phyloP scores from a whole-genome alignment of 805 yeast species.

The Wickerhamomyces bovis region DNA sequence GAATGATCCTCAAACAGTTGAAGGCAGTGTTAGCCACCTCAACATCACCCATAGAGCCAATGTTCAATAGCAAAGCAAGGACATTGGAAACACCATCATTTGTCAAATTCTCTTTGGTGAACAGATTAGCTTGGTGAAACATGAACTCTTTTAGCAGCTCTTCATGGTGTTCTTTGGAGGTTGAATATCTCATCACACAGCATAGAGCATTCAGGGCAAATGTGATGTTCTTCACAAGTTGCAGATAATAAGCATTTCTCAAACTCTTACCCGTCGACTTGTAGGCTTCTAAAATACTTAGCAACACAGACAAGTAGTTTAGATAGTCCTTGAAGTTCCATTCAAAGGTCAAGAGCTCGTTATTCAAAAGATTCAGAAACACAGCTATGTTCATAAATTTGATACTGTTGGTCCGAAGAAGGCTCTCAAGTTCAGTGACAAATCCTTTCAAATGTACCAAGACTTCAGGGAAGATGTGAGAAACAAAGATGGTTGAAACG shows the following conservation, averaged over 20 bases:
- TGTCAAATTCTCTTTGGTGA: constrained; percentile 26
- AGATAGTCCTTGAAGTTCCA: constrained; percentile 24
- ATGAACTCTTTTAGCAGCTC: constrained; percentile 26
- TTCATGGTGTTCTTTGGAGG: constrained; percentile 19
- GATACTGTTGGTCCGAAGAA: constrained; percentile 15
- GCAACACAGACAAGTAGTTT: constrained; percentile 20
- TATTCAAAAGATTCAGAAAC: constrained; percentile 14
- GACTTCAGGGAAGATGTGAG: constrained; percentile 25
- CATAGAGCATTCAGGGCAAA: constrained; percentile 13
- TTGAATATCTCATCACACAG: constrained; percentile 15
- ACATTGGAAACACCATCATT: constrained; percentile 30
- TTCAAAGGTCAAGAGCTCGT: constrained; percentile 18
- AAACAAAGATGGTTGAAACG: constrained; percentile 15
- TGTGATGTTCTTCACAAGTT: constrained; percentile 13
- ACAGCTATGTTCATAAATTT: constrained; percentile 17
- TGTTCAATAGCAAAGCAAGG: constrained; percentile 22
- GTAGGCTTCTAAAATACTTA: constrained; percentile 19
- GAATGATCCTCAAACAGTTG: constrained; percentile 27
- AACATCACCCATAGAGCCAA: constrained; percentile 11
- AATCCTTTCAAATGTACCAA: constrained; percentile 25
- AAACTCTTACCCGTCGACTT: constrained; percentile 12
- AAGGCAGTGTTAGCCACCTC: constrained; percentile 18
- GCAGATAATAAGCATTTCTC: constrained; percentile 13
- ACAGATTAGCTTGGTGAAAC: constrained; percentile 27
- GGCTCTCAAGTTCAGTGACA: constrained; percentile 20